Evolutionary conservation across 2,329 filamentous ascomycete species (phyloP).

Genomic region (Camillea tinctor): DNA sequence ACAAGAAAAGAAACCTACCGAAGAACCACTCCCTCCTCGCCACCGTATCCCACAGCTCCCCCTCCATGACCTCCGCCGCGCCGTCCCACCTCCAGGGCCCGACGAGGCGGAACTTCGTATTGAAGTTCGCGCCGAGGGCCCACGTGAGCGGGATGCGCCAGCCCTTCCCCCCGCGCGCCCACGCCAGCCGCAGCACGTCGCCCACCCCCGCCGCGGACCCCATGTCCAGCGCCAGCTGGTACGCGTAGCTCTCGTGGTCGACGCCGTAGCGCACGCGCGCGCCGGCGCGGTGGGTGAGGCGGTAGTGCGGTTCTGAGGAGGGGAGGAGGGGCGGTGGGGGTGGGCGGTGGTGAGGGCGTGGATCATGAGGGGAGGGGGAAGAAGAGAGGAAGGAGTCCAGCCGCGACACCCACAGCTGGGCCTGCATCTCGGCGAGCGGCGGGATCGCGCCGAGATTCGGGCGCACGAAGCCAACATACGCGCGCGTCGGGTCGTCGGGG

Average conservation of each 20-base stretch:
- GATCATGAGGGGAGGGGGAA: no score
- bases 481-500: slow-evolving; percentile 36
- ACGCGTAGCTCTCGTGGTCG: slow-evolving; percentile 50
- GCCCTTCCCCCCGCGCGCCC: not conserved
- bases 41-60: slow-evolving; percentile 38
- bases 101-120: slow-evolving; percentile 46
- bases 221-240: slow-evolving; percentile 49
- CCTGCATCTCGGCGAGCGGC: slow-evolving; percentile 48
- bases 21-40: slow-evolving; percentile 23
- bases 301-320: slow-evolving; percentile 39
- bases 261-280: slow-evolving; percentile 36
- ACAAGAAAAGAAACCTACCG: no score
- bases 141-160: slow-evolving; percentile 38
- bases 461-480: slow-evolving; percentile 48
- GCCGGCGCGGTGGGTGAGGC: slow-evolving; percentile 36
- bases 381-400: no score
- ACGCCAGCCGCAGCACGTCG: slow-evolving; percentile 34
- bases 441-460: slow-evolving; percentile 46
- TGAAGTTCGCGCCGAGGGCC: slow-evolving; percentile 50
- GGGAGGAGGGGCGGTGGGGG: slow-evolving; percentile 12
- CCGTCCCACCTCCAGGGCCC: slow-evolving; percentile 43
- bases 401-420: slow-evolving; percentile 45
- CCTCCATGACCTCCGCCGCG: slow-evolving; percentile 39
- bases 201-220: slow-evolving; percentile 43
- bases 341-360: slow-evolving; percentile 20